Conservation (phyloP, 257 asterid genomes). For the Agastache rugosa region DNA sequence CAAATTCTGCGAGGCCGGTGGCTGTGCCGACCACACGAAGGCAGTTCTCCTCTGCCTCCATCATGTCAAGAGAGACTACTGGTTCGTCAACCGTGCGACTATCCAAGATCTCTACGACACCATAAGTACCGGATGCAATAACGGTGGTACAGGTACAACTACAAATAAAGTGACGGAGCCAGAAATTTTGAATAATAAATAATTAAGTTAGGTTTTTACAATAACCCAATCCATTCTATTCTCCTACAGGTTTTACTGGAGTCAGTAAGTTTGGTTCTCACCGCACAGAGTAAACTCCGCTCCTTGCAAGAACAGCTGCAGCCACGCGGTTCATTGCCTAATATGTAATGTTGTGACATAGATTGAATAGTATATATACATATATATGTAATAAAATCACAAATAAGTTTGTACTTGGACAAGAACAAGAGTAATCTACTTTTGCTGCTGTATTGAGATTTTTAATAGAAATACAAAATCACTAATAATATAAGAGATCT, state of each 20-base stretch:
- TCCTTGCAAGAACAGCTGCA: slow-evolving; percentile 3
- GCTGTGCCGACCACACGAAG: slow-evolving; percentile 53
- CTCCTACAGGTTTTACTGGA: slow-evolving; percentile 55
- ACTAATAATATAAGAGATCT: not conserved
- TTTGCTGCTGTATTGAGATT: slow-evolving; percentile 1
- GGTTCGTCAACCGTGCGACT: slow-evolving; percentile 53
- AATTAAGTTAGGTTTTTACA: too few species aligned
- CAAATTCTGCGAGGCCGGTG: slow-evolving; percentile 43
- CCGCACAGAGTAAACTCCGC: slow-evolving; percentile 31
- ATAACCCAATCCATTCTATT: not conserved
- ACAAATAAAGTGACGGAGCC: not conserved
- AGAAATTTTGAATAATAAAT: too few species aligned
- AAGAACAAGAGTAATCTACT: not conserved
- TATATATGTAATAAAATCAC: slow-evolving; percentile 5
- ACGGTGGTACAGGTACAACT: slow-evolving; percentile 33
- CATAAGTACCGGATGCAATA: slow-evolving; percentile 46
- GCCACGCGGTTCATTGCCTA: slow-evolving; percentile 28
- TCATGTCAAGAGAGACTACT: slow-evolving; percentile 50
- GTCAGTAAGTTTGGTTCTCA: slow-evolving; percentile 31
- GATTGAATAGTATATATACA: not conserved
- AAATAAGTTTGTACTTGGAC: slow-evolving; percentile 25
- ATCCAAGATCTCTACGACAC: slow-evolving; percentile 46
- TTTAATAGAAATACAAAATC: not conserved
- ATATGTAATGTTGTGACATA: not conserved
- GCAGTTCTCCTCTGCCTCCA: slow-evolving; percentile 52